phyloP scores from a whole-genome alignment of 1,284 basidiomycete genomes.

The Apiotrichum porosum region DNA sequence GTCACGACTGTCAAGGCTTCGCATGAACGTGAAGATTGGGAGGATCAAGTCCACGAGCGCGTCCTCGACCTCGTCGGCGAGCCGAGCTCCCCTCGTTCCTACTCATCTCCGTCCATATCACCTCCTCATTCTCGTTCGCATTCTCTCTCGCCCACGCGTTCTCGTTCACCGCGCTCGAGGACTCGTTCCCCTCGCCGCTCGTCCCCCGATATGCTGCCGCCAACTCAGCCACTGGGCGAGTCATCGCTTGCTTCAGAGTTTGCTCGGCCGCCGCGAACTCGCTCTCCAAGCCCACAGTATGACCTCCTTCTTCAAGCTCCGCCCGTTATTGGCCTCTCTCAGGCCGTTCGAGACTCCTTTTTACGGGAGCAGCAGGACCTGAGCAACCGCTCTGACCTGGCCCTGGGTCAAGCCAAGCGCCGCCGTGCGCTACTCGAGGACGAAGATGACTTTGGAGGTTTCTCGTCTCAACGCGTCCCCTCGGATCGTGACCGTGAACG shows the following conservation, averaged over 20 bases:
- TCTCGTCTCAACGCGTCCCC: too few species aligned
- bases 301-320: constrained; percentile 12
- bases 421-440: background rate
- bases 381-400: background rate
- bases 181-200: constrained; percentile 1
- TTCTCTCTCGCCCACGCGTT: constrained; percentile 1
- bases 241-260: constrained; percentile 29
- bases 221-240: constrained; percentile 40
- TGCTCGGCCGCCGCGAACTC: constrained; percentile 7
- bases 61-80: constrained; percentile 25
- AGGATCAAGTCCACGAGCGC: constrained; percentile 24
- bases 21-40: constrained; percentile 28
- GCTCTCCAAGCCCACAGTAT: background rate
- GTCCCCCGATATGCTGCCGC: constrained; percentile 5
- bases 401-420: constrained; percentile 2
- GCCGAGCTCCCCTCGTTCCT: background rate
- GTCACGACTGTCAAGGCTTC: constrained; percentile 29
- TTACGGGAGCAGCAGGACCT: constrained; percentile 3
- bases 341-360: constrained; percentile 6
- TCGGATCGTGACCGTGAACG: too few species aligned
- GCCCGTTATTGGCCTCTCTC: constrained; percentile 11
- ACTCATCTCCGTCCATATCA: background rate
- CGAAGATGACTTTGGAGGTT: too few species aligned
- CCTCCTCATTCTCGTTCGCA: background rate
- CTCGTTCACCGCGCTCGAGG: constrained; percentile 2